A percentile compares a stretch with the other conserved stretches of the same genome.
Evolutionary conservation across 139 green algal species (phyloP).

Genomic region (Chlamydomonas schloesseri): DNA sequence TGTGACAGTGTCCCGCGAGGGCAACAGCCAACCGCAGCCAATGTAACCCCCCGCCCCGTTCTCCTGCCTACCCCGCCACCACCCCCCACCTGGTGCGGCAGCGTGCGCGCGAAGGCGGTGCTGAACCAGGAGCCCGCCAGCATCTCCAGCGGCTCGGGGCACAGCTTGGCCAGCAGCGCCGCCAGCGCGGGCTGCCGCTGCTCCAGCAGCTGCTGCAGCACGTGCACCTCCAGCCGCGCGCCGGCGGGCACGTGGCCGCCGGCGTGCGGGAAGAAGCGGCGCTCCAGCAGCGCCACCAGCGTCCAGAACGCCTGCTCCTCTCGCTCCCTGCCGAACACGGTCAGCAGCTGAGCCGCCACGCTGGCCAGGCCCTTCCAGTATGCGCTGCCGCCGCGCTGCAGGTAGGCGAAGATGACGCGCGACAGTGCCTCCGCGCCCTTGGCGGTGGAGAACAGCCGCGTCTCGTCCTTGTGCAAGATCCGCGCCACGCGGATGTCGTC

Average conservation of each 20-base stretch:
- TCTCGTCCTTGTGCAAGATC: neutral
- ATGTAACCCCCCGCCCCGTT: too few species aligned
- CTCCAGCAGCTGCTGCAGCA: constrained; percentile 50
- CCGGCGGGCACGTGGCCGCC: constrained; percentile 11
- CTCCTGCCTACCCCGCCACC: too few species aligned
- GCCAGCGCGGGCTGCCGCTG: constrained; percentile 46
- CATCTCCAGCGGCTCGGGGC: neutral
- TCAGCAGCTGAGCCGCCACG: constrained; percentile 55
- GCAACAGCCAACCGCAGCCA: too few species aligned
- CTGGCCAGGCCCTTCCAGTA: constrained; percentile 35
- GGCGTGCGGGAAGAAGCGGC: constrained; percentile 26
- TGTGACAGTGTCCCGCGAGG: too few species aligned
- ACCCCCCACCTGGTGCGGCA: constrained; percentile 33
- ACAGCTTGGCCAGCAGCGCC: constrained; percentile 17
- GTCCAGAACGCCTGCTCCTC: constrained; percentile 62
- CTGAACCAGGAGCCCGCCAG: constrained; percentile 25
- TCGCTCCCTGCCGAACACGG: constrained; percentile 41
- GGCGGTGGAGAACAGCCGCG: constrained; percentile 12
- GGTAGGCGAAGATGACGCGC: constrained; percentile 40
- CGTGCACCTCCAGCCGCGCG: constrained; percentile 48
- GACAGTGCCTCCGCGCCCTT: constrained; percentile 27
- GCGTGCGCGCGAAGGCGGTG: constrained; percentile 9
- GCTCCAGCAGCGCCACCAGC: constrained; percentile 47
- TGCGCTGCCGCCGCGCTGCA: neutral
- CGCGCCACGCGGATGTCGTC: constrained; percentile 11